phyloP scores from a whole-genome alignment of 2,329 filamentous ascomycete genomes.

The Fusarium irregulare region DNA sequence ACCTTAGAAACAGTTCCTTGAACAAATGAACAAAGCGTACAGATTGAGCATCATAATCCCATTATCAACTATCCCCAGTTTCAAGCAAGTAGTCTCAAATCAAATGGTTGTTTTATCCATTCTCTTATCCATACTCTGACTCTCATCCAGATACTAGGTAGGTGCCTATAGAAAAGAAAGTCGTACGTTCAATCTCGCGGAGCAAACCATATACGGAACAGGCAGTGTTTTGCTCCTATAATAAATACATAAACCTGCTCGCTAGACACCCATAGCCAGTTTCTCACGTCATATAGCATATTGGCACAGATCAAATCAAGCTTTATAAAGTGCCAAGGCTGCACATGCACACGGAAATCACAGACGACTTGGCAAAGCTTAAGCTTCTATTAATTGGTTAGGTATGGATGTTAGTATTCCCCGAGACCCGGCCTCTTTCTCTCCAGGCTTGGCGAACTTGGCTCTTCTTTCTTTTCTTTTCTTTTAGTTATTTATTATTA shows the following conservation, averaged over 20 bases:
- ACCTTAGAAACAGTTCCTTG: too few species aligned
- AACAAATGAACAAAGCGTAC: neutral
- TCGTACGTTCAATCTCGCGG: neutral
- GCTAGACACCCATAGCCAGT: neutral
- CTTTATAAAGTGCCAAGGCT: slow-evolving; percentile 43
- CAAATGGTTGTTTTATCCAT: neutral
- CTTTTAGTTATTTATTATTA: neutral
- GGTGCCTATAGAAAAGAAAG: neutral
- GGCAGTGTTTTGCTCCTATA: neutral
- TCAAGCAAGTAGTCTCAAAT: neutral
- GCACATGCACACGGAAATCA: slow-evolving; percentile 25
- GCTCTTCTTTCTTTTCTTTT: neutral
- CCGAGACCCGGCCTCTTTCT: slow-evolving; percentile 33
- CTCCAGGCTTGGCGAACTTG: slow-evolving; percentile 36
- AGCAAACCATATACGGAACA: neutral
- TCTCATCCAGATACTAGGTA: neutral
- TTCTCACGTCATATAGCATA: slow-evolving; percentile 24
- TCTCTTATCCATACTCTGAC: neutral
- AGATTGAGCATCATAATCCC: neutral
- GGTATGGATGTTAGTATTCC: slow-evolving; percentile 24
- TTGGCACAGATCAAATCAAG: slow-evolving; percentile 29
- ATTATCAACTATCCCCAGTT: too few species aligned
- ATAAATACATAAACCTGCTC: slow-evolving; percentile 6
- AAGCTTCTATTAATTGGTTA: neutral
- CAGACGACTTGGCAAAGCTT: slow-evolving; percentile 50